phyloP scores from a whole-genome alignment of 495 filamentous ascomycete genomes.

The Podospora conica region DNA sequence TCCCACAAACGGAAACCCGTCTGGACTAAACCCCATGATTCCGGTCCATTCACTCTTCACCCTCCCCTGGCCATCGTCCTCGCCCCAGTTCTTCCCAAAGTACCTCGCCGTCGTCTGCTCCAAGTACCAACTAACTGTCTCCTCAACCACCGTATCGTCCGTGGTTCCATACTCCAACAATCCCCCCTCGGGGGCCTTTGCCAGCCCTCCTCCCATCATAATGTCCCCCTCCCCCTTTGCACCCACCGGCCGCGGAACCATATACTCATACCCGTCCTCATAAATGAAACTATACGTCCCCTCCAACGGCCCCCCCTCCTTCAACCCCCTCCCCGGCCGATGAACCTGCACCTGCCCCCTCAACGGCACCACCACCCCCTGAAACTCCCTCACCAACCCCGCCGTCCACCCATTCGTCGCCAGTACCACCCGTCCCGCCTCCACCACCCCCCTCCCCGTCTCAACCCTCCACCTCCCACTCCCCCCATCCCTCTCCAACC shows the following conservation, averaged over 20 bases:
- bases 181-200: constrained; percentile 39
- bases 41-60: constrained; percentile 57
- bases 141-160: constrained; percentile 54
- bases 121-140: constrained; percentile 49
- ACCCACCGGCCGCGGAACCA: constrained; percentile 53
- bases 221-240: constrained; percentile 49
- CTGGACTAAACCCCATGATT: constrained; percentile 54
- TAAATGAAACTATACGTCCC: constrained; percentile 60
- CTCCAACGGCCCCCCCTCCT: constrained; percentile 33
- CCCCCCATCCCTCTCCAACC: not conserved
- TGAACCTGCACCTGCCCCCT: constrained; percentile 64
- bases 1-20: constrained; percentile 53
- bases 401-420: constrained; percentile 72
- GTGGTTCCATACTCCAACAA: constrained; percentile 46
- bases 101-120: constrained; percentile 40
- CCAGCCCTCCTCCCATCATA: constrained; percentile 64
- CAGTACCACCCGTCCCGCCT: constrained; percentile 50
- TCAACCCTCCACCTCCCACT: constrained; percentile 37
- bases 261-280: constrained; percentile 56
- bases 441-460: constrained; percentile 51
- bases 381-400: constrained; percentile 48
- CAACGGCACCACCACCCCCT: constrained; percentile 58
- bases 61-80: constrained; percentile 49
- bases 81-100: constrained; percentile 54
- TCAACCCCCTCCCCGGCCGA: constrained; percentile 44